A percentile compares a stretch with the other conserved stretches of the same genome.
These are phyloP conservation scores for Fusarium duplospermum DNA, from an alignment of 2,329 filamentous ascomycete genomes.

Conservation along the genomic window DNA sequence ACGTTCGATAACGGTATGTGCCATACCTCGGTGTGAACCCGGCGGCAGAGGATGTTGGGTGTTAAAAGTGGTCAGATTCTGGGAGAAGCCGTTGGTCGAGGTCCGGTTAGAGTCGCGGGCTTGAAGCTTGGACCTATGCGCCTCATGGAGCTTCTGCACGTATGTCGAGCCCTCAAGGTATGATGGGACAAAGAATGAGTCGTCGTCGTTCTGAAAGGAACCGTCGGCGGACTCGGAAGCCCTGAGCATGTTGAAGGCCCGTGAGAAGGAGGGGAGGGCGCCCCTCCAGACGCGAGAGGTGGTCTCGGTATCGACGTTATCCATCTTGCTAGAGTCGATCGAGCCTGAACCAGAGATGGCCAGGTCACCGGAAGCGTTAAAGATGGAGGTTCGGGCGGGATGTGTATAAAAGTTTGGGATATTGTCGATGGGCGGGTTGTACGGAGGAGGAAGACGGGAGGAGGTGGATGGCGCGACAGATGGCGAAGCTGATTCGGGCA, in stretches of 20 bases:
- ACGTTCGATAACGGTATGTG: conserved; percentile 87
- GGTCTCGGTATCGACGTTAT: conserved; percentile 49
- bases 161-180: conserved; percentile 85
- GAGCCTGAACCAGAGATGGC: conserved; percentile 28
- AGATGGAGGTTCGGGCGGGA: conserved; percentile 54
- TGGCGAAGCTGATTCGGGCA: conserved; percentile 37
- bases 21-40: conserved; percentile 77
- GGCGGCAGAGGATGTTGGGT: conserved; percentile 52
- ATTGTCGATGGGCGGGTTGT: conserved; percentile 22
- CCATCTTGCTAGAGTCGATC: conserved; percentile 44
- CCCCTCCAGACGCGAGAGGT: conserved; percentile 41
- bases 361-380: conserved; percentile 60
- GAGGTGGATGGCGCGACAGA: conserved; percentile 32
- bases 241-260: conserved; percentile 65
- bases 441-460: conserved; percentile 29
- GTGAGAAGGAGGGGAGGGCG: conserved; percentile 60
- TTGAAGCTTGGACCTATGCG: conserved; percentile 70
- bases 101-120: conserved; percentile 58
- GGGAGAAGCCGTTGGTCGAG: conserved; percentile 28
- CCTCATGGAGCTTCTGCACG: conserved; percentile 78
- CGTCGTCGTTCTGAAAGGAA: conserved; percentile 42
- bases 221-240: conserved; percentile 45
- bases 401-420: conserved; percentile 44
- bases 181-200: conserved; percentile 82
- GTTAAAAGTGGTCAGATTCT: conserved; percentile 62